Evolutionary conservation across 2,329 filamentous ascomycete genomes (phyloP).

Genomic region (Monosporascus sp.): DNA sequence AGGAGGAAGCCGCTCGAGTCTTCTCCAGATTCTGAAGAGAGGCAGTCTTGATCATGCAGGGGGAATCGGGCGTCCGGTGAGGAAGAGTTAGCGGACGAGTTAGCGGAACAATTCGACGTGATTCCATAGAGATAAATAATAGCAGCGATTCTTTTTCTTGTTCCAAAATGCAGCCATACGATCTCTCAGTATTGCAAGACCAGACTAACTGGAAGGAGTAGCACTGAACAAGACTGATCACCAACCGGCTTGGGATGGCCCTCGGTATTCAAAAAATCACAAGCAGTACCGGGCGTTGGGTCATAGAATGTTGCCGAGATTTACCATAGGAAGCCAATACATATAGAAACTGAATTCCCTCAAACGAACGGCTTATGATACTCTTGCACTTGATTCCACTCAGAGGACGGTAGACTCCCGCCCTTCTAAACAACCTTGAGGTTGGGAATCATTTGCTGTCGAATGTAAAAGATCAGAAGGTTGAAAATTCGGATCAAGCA

Average conservation of each 20-base stretch:
- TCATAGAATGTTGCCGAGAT: constrained; percentile 25
- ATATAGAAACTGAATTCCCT: constrained; percentile 24
- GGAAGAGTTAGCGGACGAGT: no score
- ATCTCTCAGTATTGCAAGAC: no score
- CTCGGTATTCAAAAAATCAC: neutral
- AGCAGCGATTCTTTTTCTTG: no score
- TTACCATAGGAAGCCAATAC: constrained; percentile 30
- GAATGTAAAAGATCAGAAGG: constrained; percentile 25
- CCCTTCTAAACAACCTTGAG: constrained; percentile 21
- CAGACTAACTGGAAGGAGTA: no score
- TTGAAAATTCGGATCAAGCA: neutral
- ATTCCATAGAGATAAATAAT: no score
- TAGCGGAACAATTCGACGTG: no score
- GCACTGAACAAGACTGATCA: no score
- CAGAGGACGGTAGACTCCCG: constrained; percentile 18
- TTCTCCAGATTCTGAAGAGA: neutral
- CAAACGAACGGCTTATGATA: constrained; percentile 29
- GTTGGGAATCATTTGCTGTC: constrained; percentile 27
- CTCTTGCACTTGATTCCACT: constrained; percentile 28
- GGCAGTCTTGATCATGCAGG: no score
- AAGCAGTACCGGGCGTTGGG: no score
- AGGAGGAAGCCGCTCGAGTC: constrained; percentile 3
- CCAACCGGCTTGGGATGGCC: neutral
- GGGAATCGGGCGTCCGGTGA: no score
- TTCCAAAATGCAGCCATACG: no score